phyloP scores from a whole-genome alignment of 768 basidiomycete genomes.

The Leccinum barrowsii region DNA sequence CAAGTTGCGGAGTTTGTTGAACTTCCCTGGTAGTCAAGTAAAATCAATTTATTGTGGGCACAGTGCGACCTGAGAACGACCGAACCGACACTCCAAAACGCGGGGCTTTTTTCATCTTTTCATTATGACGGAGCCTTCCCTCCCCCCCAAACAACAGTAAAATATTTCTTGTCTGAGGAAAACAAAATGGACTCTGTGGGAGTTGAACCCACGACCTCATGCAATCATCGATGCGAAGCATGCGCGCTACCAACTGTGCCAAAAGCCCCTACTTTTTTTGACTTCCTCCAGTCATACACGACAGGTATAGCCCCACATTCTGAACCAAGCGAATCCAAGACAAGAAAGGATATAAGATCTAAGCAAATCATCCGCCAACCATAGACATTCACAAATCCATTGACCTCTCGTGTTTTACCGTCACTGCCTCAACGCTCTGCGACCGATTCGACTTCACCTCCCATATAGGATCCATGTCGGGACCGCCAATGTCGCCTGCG shows the following conservation, averaged over 20 bases:
- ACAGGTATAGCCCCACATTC: background rate
- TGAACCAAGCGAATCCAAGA: background rate
- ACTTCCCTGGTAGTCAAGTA: too few relatives aligned
- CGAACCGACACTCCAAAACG: background rate
- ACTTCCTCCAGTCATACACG: background rate
- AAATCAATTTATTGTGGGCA: background rate
- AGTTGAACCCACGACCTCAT: constrained; percentile 59
- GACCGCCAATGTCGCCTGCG: constrained; percentile 95
- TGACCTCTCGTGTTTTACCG: constrained; percentile 64
- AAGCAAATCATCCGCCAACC: constrained; percentile 3
- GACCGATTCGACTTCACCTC: constrained; percentile 74
- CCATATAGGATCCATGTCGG: constrained; percentile 98
- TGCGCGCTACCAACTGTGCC: constrained; percentile 61
- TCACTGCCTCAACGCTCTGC: constrained; percentile 53
- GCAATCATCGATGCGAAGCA: constrained; percentile 49
- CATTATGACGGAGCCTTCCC: background rate
- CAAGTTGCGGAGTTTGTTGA: background rate
- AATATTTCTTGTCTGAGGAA: background rate
- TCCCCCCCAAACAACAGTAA: background rate
- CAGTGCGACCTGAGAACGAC: background rate
- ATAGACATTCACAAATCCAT: constrained; percentile 22
- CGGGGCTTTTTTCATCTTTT: background rate
- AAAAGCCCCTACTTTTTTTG: constrained; percentile 37
- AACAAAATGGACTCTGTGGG: constrained; percentile 33
- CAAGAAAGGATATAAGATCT: constrained; percentile 8